phyloP scores from a whole-genome alignment of 2,329 filamentous ascomycete genomes.

The Colletotrichum simmondsii region DNA sequence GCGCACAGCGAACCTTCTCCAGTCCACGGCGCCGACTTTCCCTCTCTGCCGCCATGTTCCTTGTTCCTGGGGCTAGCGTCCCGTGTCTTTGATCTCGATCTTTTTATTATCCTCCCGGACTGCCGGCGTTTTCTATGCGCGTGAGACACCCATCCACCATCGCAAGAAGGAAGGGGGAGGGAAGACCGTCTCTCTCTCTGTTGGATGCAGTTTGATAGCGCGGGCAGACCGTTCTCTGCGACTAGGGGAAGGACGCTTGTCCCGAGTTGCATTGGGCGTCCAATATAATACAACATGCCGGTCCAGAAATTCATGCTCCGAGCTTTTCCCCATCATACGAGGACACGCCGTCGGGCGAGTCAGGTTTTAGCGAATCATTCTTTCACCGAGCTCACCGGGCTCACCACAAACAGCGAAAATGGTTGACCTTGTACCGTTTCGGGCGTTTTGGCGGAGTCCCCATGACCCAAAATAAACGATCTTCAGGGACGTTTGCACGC shows the following conservation, averaged over 20 bases:
- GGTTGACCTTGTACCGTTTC: background rate
- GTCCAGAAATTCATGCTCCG: background rate
- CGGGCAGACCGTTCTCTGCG: background rate
- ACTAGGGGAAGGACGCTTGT: background rate
- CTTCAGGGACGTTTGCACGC: background rate
- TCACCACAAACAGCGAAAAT: too few species aligned
- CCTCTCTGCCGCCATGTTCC: background rate
- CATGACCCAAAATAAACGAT: background rate
- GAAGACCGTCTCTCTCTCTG: background rate
- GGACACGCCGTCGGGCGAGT: background rate
- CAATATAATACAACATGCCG: background rate
- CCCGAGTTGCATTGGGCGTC: background rate
- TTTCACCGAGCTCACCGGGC: constrained; percentile 2
- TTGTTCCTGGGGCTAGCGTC: constrained; percentile 19
- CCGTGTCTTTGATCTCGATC: constrained; percentile 22
- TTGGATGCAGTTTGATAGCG: background rate
- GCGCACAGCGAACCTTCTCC: background rate
- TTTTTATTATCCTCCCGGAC: background rate
- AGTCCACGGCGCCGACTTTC: background rate
- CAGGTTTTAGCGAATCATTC: constrained; percentile 6
- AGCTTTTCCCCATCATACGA: background rate
- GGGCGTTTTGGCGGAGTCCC: background rate
- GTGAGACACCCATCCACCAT: constrained; percentile 12
- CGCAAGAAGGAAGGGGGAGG: background rate
- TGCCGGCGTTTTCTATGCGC: background rate